Conservation (phyloP, 352 stramenopile genomes). For the Phytophthora pseudosyringae region DNA sequence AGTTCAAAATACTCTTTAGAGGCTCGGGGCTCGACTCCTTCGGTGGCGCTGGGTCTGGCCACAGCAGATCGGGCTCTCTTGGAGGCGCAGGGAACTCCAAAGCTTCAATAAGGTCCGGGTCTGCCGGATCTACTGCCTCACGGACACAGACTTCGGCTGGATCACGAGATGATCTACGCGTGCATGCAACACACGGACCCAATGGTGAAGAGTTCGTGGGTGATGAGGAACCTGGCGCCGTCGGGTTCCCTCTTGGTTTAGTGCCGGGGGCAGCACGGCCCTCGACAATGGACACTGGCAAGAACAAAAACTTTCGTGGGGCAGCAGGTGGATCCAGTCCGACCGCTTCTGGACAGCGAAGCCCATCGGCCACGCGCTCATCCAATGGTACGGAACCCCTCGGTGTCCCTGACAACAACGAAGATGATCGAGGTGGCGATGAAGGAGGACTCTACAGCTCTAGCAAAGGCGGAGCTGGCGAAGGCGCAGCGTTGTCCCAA, state of each 20-base stretch:
- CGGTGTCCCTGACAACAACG: conserved; percentile 29
- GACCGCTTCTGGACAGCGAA: conserved; percentile 34
- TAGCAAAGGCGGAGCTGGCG: conserved; percentile 10
- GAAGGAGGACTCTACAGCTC: conserved; percentile 14
- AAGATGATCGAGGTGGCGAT: conserved; percentile 34
- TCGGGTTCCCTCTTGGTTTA: conserved; percentile 67
- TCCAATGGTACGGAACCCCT: conserved; percentile 25
- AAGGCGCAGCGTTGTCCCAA: conserved; percentile 12
- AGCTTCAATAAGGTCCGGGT: conserved; percentile 44
- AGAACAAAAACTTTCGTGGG: conserved; percentile 43
- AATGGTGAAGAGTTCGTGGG: conserved; percentile 54
- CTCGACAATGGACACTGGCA: conserved; percentile 67
- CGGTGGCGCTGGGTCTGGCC: neutral
- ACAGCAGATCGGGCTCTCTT: conserved; percentile 9
- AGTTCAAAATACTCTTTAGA: conserved; percentile 90
- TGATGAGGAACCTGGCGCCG: conserved; percentile 58
- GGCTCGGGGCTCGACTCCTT: conserved; percentile 46
- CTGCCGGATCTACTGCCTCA: conserved; percentile 59
- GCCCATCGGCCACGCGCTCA: conserved; percentile 43
- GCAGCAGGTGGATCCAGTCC: conserved; percentile 5
- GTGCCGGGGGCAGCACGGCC: conserved; percentile 60
- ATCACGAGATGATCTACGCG: conserved; percentile 50
- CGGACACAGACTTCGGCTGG: conserved; percentile 58
- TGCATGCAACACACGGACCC: conserved; percentile 19
- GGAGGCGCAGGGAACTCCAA: conserved; percentile 20